phyloP scores from a whole-genome alignment of 768 basidiomycete species.

The Mycena capillaripes region DNA sequence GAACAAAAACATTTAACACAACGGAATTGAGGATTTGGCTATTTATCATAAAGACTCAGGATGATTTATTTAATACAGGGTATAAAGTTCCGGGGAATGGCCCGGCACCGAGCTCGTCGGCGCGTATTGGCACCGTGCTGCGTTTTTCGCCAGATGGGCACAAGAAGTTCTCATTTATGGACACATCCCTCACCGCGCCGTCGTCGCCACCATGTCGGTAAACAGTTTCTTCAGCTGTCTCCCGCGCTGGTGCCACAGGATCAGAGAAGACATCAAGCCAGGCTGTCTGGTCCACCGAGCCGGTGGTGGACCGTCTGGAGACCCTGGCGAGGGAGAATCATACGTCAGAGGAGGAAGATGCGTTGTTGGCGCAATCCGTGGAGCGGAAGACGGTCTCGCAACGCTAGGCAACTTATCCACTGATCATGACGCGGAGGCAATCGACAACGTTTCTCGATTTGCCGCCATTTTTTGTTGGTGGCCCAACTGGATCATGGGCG shows the following conservation, averaged over 20 bases:
- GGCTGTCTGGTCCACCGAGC: no score
- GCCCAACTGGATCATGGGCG: constrained; percentile 7
- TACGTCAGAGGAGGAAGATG: not conserved
- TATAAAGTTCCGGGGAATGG: no score
- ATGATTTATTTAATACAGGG: no score
- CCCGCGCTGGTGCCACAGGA: constrained; percentile 6
- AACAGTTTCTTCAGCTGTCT: not conserved
- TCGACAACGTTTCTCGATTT: not conserved
- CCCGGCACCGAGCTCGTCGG: constrained; percentile 17
- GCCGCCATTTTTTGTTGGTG: constrained; percentile 18
- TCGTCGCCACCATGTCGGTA: constrained; percentile 15
- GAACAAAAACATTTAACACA: no score
- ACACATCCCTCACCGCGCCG: not conserved
- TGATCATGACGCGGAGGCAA: not conserved
- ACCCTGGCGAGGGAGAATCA: not conserved
- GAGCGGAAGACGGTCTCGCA: not conserved
- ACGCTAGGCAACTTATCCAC: not conserved
- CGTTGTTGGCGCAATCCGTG: not conserved
- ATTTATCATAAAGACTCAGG: no score
- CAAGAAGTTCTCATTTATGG: constrained; percentile 5
- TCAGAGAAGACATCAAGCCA: not conserved
- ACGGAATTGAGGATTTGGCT: no score
- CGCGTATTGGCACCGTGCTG: not conserved
- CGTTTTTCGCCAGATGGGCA: constrained; percentile 13
- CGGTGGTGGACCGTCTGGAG: not conserved